Base-by-base conservation (phyloP, 169 alveolate genomes). In the Plasmodium gaboni region DNA sequence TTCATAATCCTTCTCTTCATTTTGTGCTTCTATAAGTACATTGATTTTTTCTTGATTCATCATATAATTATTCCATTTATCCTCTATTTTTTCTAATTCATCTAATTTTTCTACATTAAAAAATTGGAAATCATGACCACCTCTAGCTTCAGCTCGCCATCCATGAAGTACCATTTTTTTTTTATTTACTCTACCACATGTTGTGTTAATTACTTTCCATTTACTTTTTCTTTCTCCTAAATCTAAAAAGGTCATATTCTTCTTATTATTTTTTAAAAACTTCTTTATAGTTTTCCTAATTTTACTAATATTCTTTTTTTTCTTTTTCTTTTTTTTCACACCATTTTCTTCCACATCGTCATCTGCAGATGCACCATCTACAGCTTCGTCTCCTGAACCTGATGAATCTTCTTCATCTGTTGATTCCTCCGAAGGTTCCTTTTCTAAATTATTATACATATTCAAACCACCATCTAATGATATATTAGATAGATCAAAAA, bases 121-220 rank as follows among this genome's bases (percentile, higher is more conserved):
- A 94, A 97, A 97, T 91, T 97, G 98, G 87, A 96, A 97, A 46
- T 94, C 97, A 89, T 96, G 97, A 5, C 99, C 99, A 2, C 99
- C 99, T 26, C 96, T 96, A 1, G 95, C 97, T 32, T 91, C 88
- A 13, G 97, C 97, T 85, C 96, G 95, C 99, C 99, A 97, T 38
- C 99, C 99, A 61, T 88, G 96, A 70, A 96, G 69, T 50, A 42
- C 74, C 72, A 61, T 44, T 73, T 85, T 73, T 60, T 74, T 69
- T 28, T 72, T 83, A 53, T 70, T 69, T 13, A 76, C 73, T 87
- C 92, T 92, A 60, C 86, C 88, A 17, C 73, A 5, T 60, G 93
- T 90, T 12, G 80, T 71, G 17, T 89, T 80, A 71, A 94, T 95
- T 42, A 93, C 92, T 85, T 93, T 90, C 96, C 96, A 94, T 88